Base-by-base conservation (phyloP, 805 yeast genomes). In the Spathaspora sp. region DNA sequence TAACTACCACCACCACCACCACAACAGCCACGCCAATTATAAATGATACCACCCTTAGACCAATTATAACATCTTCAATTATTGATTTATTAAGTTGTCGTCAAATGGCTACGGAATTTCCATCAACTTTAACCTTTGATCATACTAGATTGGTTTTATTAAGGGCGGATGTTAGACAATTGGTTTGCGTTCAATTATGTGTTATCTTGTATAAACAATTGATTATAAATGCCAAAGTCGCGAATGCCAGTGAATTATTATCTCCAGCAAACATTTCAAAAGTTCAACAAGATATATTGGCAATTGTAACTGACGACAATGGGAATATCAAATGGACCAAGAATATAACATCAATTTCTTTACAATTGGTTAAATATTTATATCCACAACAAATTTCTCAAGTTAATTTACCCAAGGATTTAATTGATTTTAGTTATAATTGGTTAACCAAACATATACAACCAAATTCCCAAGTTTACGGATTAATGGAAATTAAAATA, bases 261-360 rank as follows among this genome's bases (percentile, higher is more conserved):
- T 60, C 66, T 42, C 63, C 70, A 18, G 74, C 73, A 47, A 65
- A 75, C 42, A 62, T 78, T 51, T 66, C 70, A 49, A 72, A 67
- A 47, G 73, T 89, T 50, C 89, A 86, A 65, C 82, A 76, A 48
- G 93, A 89, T 60, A 80, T 90, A 42, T 70, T 87, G 49, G 86
- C 92, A 31, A 86, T 89, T 45, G 89, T 89, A 16, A 82, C 90
- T 32, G 96, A 89, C 67, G 89, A 87, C 53, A 87, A 85, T 60
- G 96, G 96, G 1, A 88, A 87, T 64, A 82, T 89, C 52, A 89
- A 91, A 70, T 89, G 97, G 97, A 89, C 97, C 0, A 81, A 89
- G 62, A 89, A 89, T 66, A 80, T 89, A 23, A 79, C 82, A 56
- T 76, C 87, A 14, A 81, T 90, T 55, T 80, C 93, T 4, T 75